Evolutionary conservation across 768 basidiomycete species (phyloP), one percentile per base, ranked within the genome.

Genomic region (Gymnopilus junonius): DNA sequence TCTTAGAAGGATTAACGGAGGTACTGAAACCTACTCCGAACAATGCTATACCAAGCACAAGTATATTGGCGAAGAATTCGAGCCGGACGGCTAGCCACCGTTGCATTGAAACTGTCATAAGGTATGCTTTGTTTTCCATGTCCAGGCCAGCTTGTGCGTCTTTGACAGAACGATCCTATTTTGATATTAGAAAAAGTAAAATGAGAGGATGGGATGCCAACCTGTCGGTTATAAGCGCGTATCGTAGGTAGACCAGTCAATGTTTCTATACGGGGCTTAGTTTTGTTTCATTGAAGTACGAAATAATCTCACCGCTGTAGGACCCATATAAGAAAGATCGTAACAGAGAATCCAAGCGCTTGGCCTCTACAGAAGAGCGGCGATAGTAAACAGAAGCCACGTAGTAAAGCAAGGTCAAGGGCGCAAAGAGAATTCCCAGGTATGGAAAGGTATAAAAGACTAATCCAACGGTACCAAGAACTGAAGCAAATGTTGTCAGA

Each of bases 401-500:
- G 70, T 83, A 85, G 70, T 89, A 89, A 11, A 88, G 67, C 14
- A 85, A 62, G 3, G 69, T 62, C 71, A 89, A 73, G 2, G 87
- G 87, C 0, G 77, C 77, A 66, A 89, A 89, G 32, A 88, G 77
- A 40, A 88, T 85, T 25, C 89, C 90, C 8, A 91, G 85, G 25
- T 81, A 82, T 0, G 90, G 89, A 72, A 88, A 88, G 4, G 83
- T 84, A 69, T 90, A 89, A 71, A 89, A 88, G 0, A 90, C 87
- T 8, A 89, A 73, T 2, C 74, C 87, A 20, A 84, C 76, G 0
- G 85, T 85, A 17, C 87, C 88, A 25, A 87, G 59, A 37, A 89
- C 82, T 0, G 80, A 75, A 40, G 73, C 67, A 46, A 81, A 76
- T 1, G 79, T 79, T 20, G 68, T 68, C 21, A 83, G 61, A 59